Conservation (phyloP, 2,329 filamentous ascomycete species). For the Pseudogymnoascus sp. region DNA sequence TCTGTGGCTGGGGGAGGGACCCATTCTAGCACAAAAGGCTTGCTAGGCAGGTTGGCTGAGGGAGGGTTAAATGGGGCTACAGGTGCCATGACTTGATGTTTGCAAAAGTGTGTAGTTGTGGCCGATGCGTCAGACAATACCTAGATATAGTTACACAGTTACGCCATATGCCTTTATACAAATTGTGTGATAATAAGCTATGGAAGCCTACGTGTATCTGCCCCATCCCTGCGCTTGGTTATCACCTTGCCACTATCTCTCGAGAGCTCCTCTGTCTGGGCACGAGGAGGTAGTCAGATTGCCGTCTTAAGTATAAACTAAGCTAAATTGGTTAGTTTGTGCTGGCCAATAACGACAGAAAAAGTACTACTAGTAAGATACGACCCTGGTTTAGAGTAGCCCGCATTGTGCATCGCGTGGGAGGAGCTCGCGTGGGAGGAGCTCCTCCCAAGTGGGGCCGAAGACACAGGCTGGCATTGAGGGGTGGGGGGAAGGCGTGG, state of each 20-base stretch:
- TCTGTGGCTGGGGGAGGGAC: slow-evolving; percentile 36
- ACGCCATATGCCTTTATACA: slow-evolving; percentile 4
- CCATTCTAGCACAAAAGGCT: slow-evolving; percentile 36
- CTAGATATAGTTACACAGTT: not conserved
- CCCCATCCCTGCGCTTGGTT: not conserved
- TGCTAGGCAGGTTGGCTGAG: slow-evolving; percentile 30
- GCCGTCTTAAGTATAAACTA: not conserved
- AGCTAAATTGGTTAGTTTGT: not conserved
- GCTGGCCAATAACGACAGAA: not conserved
- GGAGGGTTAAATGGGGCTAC: slow-evolving; percentile 37
- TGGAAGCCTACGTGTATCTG: not conserved
- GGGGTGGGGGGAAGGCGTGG: not conserved
- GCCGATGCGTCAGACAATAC: not conserved
- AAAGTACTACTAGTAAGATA: not conserved
- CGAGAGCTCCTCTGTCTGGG: slow-evolving; percentile 10
- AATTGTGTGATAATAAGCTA: not conserved
- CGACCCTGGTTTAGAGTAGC: not conserved
- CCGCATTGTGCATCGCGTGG: not conserved
- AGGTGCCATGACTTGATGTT: slow-evolving; percentile 9
- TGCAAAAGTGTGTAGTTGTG: not conserved
- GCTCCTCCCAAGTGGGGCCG: slow-evolving; percentile 17
- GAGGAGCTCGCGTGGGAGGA: slow-evolving; percentile 14
- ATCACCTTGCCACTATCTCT: not conserved
- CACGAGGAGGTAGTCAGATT: not conserved
- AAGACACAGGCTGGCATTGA: not conserved